Base-by-base conservation (phyloP, 306 rosid genomes). In the Pterocarpus santalinus region DNA sequence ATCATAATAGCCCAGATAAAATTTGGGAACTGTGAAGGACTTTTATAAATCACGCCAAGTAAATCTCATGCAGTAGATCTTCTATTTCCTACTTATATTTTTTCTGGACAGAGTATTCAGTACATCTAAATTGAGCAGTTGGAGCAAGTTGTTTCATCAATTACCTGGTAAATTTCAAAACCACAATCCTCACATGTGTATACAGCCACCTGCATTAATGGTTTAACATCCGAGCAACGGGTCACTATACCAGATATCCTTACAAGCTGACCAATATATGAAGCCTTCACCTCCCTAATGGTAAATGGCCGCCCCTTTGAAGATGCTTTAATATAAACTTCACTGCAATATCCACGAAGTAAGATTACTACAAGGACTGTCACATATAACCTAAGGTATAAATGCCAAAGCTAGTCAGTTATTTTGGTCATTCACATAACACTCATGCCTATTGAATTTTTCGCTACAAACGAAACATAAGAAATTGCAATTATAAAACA, bases 111-210 rank as follows among this genome's bases (percentile, higher is more conserved):
- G 57, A 66, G 62, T 35, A 6, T 49, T 5, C 3, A 49, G 22
- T 58, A 67, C 41, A 35, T 69, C 9, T 43, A 66, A 66, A 61
- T 41, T 44, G 38, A 73, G 46, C 65, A 73, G 44, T 16, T 38
- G 33, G 57, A 62, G 64, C 60, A 67, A 22, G 39, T 73, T 39
- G 51, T 64, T 51, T 32, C 55, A 32, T 15, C 36, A 81, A 82
- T 82, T 74, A 96, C 99, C 99, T 96, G 99, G 83, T 93, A 96
- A 85, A 96, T 96, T 92, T 96, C 99, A 79, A 93, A 96, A 76
- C 97, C 99, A 62, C 99, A 96, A 72, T 96, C 96, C 86, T 96
- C 99, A 34, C 99, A 96, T 8, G 98, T 96, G 83, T 96, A 96
- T 28, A 96, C 98, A 76, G 99, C 98, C 75, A 96, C 99, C 82